A percentile compares a stretch with the other conserved stretches of the same genome.
phyloP scores from a whole-genome alignment of 2,329 filamentous ascomycete species.

The Talaromyces sp. region DNA sequence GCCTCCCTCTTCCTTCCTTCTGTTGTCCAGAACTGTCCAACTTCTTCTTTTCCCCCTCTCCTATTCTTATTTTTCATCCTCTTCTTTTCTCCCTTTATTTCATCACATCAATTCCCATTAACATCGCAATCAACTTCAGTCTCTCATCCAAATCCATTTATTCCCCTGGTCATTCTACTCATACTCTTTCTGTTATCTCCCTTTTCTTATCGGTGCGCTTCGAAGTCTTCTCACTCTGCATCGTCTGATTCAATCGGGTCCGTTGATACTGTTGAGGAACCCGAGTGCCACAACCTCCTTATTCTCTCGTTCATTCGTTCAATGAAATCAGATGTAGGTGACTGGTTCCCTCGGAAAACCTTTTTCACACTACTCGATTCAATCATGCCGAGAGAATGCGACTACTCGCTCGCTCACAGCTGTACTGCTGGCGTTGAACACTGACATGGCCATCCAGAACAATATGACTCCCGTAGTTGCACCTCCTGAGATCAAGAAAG shows the following conservation, averaged over 20 bases:
- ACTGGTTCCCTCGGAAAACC: background rate
- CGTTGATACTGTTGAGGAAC: background rate
- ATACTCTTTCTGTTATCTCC: slow-evolving; percentile 16
- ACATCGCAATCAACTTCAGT: slow-evolving; percentile 46
- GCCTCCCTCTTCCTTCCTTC: slow-evolving; percentile 18
- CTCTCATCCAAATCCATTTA: slow-evolving; percentile 49
- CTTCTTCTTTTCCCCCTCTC: slow-evolving; percentile 17
- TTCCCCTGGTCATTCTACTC: slow-evolving; percentile 41
- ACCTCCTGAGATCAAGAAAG: slow-evolving; percentile 12
- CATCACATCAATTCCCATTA: slow-evolving; percentile 34
- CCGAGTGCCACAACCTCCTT: background rate
- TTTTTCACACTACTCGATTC: background rate
- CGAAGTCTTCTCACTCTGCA: slow-evolving; percentile 1
- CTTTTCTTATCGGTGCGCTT: slow-evolving; percentile 10
- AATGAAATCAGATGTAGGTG: slow-evolving; percentile 1
- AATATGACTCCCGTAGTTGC: slow-evolving; percentile 11
- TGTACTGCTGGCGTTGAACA: background rate
- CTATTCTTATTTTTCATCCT: slow-evolving; percentile 20
- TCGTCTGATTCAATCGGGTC: background rate
- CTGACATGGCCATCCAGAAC: slow-evolving; percentile 5
- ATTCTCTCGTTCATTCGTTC: slow-evolving; percentile 2
- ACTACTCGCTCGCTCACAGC: background rate
- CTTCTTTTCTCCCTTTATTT: slow-evolving; percentile 18
- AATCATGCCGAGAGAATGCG: background rate
- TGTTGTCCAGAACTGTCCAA: background rate